These are phyloP conservation scores for Pseudopediastrum boryanum DNA, from an alignment of 139 green algal genomes.

Conservation along the genomic window DNA sequence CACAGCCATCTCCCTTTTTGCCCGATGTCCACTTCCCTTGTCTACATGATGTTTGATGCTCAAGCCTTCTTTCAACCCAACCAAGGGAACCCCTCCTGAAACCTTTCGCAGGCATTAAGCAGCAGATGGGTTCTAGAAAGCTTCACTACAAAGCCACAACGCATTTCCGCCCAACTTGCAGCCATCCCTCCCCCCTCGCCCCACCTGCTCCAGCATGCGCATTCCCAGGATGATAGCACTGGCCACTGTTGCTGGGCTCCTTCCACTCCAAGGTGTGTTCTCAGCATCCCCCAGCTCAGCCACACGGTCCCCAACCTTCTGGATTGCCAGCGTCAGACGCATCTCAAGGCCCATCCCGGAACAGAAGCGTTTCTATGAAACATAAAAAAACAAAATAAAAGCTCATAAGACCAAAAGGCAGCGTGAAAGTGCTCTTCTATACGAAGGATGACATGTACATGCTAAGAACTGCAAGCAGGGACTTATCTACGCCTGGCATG, in stretches of 20 bases:
- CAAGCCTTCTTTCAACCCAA: neutral
- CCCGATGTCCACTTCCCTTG: neutral
- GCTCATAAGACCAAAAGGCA: neutral
- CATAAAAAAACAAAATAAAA: neutral
- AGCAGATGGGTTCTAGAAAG: neutral
- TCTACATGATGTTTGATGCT: neutral
- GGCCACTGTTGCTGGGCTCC: conserved; percentile 30
- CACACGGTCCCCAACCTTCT: neutral
- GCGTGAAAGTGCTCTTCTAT: neutral
- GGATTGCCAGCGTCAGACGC: neutral
- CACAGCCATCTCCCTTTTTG: neutral
- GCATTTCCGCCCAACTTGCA: neutral
- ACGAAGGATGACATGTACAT: neutral
- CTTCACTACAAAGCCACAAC: neutral
- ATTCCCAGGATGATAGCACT: conserved; percentile 15
- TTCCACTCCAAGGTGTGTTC: conserved; percentile 17
- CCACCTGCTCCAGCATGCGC: conserved; percentile 19
- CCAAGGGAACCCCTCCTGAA: neutral
- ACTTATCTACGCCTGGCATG: neutral
- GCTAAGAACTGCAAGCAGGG: neutral
- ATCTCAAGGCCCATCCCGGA: neutral
- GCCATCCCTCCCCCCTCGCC: neutral
- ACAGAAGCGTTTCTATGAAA: conserved; percentile 26
- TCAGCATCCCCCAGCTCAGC: neutral
- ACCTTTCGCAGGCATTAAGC: neutral